Evolutionary conservation across 23 red algal species (phyloP), one percentile per base, ranked within the genome.

Genomic region (Gracilariopsis chorda): DNA sequence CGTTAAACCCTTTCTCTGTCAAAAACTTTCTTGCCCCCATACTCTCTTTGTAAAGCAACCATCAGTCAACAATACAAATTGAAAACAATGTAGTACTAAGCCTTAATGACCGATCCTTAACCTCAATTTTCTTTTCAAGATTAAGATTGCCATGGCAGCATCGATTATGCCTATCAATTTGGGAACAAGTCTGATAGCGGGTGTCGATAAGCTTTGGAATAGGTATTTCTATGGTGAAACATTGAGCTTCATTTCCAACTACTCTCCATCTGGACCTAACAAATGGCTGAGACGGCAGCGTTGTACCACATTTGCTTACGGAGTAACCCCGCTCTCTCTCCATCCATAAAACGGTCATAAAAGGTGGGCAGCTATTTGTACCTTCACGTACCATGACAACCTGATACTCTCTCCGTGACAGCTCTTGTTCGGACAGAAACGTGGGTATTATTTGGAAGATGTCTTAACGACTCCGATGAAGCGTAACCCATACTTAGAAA

Each of bases 321-420:
- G 71, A 87, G 40, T 11, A 87, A 42, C 60, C 29, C 45, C 63
- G 25, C 12, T 87, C 57, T 14, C 82, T 39, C 19, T 87, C 63
- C 61, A 69, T 45, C 82, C 82, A 73, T 20, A 73, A n/a, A 45
- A 73, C 24, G 6, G 58, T 19, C 60, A 87, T 87, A 87, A n/a
- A 0, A 45, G 57, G 36, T 48, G n/a, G 28, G 3, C 20, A 16
- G 12, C 82, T 61, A 23, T 73, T 28, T 9, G 37, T 7, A 27
- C 48, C 75, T 46, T 9, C 21, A 28, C 13, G 25, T 12, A 87
- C 1, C 59, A 72, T 69, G 25, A 23, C n/a, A 5, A 33, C 7
- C 13, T 46, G 52, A 20, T 73, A 8, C 20, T 51, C 63, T 9
- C 60, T 41, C 12, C 40, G 29, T 19, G 48, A 61, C 28, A 87